Percentiles rank a stretch among this genome's conserved stretches.
phyloP scores from a whole-genome alignment of 1,284 basidiomycete genomes.

The Pisolithus thermaeus region DNA sequence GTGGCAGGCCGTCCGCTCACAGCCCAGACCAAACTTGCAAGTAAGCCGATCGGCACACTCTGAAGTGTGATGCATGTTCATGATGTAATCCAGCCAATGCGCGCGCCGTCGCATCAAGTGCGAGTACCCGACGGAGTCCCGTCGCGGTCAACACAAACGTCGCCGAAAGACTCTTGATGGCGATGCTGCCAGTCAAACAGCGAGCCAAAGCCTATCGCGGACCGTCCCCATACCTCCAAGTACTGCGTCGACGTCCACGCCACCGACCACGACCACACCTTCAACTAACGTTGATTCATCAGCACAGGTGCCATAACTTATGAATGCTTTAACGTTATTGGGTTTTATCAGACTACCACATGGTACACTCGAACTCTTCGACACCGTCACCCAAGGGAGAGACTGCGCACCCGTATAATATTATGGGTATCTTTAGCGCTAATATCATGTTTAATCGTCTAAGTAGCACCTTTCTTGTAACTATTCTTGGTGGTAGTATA shows the following conservation, averaged over 20 bases:
- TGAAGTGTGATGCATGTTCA: constrained; percentile 13
- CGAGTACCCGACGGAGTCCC: constrained; percentile 47
- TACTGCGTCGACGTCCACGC: constrained; percentile 4
- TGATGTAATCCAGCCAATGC: constrained; percentile 38
- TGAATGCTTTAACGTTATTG: neutral
- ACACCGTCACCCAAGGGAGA: too few species aligned
- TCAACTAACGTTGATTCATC: constrained; percentile 11
- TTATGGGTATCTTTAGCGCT: neutral
- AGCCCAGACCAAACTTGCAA: constrained; percentile 33
- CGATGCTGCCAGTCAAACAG: constrained; percentile 19
- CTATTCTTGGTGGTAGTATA: too few species aligned
- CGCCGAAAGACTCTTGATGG: constrained; percentile 26
- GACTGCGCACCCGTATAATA: neutral
- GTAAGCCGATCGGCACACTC: constrained; percentile 18
- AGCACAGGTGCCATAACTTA: constrained; percentile 16
- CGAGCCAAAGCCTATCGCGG: constrained; percentile 18
- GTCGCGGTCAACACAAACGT: constrained; percentile 47
- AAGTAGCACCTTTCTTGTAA: neutral
- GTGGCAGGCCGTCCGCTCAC: constrained; percentile 31
- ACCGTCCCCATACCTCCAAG: constrained; percentile 16
- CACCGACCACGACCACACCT: constrained; percentile 6
- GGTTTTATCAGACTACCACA: neutral
- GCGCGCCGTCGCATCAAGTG: constrained; percentile 41
- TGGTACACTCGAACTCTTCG: too few species aligned
- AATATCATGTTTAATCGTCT: neutral